Conservation (phyloP, 1,284 basidiomycete genomes). For the Limonomyces culmigenus region DNA sequence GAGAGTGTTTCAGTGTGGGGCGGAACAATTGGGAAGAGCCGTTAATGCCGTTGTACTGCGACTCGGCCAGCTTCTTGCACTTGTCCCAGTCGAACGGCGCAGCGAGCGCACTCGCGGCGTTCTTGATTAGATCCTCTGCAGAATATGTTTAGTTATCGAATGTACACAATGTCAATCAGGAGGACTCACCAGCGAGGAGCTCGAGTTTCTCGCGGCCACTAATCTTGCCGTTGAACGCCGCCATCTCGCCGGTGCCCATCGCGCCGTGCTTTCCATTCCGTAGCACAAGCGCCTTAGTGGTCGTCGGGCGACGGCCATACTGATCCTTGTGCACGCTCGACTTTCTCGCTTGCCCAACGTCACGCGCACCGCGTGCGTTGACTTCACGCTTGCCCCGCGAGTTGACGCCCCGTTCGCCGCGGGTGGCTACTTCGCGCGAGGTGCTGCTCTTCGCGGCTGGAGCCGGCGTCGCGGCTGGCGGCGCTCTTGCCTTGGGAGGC, state of each 20-base stretch:
- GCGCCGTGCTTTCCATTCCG: slow-evolving; percentile 59
- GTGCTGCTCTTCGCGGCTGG: background rate
- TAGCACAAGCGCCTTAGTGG: slow-evolving; percentile 49
- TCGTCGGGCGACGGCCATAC: slow-evolving; percentile 43
- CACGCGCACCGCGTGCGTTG: too few species aligned
- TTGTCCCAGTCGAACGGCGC: slow-evolving; percentile 45
- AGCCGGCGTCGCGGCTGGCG: too few species aligned
- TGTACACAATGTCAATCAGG: background rate
- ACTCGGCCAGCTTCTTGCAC: slow-evolving; percentile 46
- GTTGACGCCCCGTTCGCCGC: slow-evolving; percentile 34
- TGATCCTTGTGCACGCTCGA: too few species aligned
- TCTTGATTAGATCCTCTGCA: slow-evolving; percentile 49
- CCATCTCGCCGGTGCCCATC: slow-evolving; percentile 48
- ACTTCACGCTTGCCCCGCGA: slow-evolving; percentile 14
- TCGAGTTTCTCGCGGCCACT: slow-evolving; percentile 64
- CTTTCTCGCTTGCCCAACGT: too few species aligned
- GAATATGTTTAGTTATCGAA: background rate
- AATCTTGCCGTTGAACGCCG: slow-evolving; percentile 35
- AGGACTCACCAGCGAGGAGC: slow-evolving; percentile 43
- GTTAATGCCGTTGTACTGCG: slow-evolving; percentile 47
- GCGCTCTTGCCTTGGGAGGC: too few species aligned
- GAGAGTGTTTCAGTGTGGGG: background rate
- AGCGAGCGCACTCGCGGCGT: slow-evolving; percentile 36
- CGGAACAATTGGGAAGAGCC: background rate
- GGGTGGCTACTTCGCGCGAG: slow-evolving; percentile 28